A percentile compares a stretch with the other conserved stretches of the same genome.
Evolutionary conservation across 1,284 basidiomycete species (phyloP).

Genomic region (Bjerkandera adusta): DNA sequence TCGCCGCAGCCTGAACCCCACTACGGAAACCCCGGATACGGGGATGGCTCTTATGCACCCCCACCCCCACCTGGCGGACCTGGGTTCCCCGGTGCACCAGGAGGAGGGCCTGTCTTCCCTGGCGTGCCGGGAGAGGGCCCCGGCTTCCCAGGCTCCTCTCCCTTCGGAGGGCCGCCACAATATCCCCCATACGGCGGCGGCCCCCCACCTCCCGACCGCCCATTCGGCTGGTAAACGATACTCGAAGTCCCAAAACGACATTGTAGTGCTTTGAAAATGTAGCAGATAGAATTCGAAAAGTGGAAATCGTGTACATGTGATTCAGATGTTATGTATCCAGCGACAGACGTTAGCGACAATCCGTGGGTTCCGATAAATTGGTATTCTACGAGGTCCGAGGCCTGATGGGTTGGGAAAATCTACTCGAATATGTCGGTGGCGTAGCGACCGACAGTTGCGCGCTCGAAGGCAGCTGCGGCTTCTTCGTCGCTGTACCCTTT

Average conservation of each 20-base stretch:
- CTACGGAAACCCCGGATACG: slow-evolving; percentile 13
- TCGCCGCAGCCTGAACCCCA: slow-evolving; percentile 13
- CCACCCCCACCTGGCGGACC: slow-evolving; percentile 17
- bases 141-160: slow-evolving; percentile 13
- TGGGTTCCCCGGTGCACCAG: slow-evolving; percentile 17
- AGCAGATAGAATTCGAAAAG: too few relatives aligned
- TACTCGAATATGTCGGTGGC: slow-evolving; percentile 46
- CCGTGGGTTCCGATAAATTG: too few relatives aligned
- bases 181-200: slow-evolving; percentile 15
- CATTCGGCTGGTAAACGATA: slow-evolving; percentile 25
- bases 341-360: too few relatives aligned
- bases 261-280: too few relatives aligned
- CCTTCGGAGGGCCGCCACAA: slow-evolving; percentile 10
- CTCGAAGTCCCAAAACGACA: too few relatives aligned
- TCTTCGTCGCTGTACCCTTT: slow-evolving; percentile 26
- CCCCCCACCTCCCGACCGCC: slow-evolving; percentile 14
- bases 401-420: neutral
- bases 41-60: slow-evolving; percentile 17
- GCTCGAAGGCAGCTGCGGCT: slow-evolving; percentile 31
- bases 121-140: slow-evolving; percentile 4
- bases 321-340: too few relatives aligned
- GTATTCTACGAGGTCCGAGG: too few relatives aligned
- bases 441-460: slow-evolving; percentile 37
- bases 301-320: too few relatives aligned
- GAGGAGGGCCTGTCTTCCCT: neutral